Base-by-base conservation (phyloP, 2,329 filamentous ascomycete species). In the Pseudogymnoascus sp. region DNA sequence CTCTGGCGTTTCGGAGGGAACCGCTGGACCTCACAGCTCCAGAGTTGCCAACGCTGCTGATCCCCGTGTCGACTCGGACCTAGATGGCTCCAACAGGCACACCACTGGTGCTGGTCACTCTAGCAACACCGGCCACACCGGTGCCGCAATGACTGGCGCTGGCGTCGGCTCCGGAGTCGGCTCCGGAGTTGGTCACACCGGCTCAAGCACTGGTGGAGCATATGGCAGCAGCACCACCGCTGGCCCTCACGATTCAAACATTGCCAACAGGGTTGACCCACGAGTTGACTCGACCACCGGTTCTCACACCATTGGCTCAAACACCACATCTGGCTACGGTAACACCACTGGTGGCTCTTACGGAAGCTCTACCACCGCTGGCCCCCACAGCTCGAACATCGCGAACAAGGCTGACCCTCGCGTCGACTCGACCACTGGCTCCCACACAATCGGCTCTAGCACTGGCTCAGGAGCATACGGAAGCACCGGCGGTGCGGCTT, bases 241-340 rank as follows among this genome's bases (percentile, higher is more conserved):
- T 14, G 77, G 78, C 18, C 78, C 78, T 7, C 82, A 84, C 76
- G 77, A 77, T 72, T 77, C 73, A 42, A 77, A 82, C 68, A 66
- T 78, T 36, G 8, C 78, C 67, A 84, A 84, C 77, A 83, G 82
- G 75, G 46, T 75, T 2, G 82, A 84, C 62, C 82, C 82, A 5
- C 40, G 63, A 18, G 79, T 84, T 62, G 82, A 84, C 72, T 81
- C 78, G 11, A 75, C 84, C 16, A 14, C 40, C 31, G 28, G 62
- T 21, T 44, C 62, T 6, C 61, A 64, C 63, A 65, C 61, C 16
- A 60, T 60, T 40, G 56, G 56, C 37, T 37, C 34, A 3, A 38
- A 21, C 56, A 60, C 56, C 56, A 31, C 61, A 21, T 31, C 62
- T 18, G 40, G 28, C 28, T 31, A 53, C 23, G 46, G 28, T 12